A percentile compares a stretch with the other conserved stretches of the same genome.
phyloP scores from a whole-genome alignment of 2,329 filamentous ascomycete genomes.

The Trichocomaceae sp. region DNA sequence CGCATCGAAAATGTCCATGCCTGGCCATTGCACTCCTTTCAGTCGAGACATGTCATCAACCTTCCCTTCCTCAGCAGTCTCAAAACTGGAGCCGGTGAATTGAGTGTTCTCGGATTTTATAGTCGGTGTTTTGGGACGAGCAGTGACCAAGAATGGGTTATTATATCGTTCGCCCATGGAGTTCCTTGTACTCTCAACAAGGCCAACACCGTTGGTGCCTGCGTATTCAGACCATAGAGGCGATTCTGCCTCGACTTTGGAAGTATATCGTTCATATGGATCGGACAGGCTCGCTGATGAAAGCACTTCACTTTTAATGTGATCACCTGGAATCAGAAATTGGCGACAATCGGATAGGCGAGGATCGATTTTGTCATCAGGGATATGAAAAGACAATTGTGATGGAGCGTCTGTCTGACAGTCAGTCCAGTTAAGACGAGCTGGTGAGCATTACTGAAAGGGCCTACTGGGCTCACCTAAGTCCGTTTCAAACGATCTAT shows the following conservation, averaged over 20 bases:
- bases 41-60: conserved; percentile 36
- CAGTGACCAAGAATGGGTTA: neutral
- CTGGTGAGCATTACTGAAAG: neutral
- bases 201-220: neutral
- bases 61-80: conserved; percentile 22
- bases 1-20: conserved; percentile 48
- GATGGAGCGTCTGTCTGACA: neutral
- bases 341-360: conserved; percentile 7
- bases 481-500: neutral
- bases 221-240: neutral
- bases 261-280: neutral
- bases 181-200: neutral
- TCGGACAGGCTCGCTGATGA: neutral
- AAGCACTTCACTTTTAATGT: neutral
- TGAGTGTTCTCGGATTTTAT: conserved; percentile 17
- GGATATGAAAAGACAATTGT: neutral
- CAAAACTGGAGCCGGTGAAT: conserved; percentile 18
- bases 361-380: conserved; percentile 12
- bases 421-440: neutral
- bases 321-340: neutral
- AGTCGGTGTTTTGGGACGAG: neutral
- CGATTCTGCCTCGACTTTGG: conserved; percentile 5
- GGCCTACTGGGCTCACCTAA: neutral
- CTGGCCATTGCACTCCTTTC: conserved; percentile 45
- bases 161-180: neutral